phyloP scores from a whole-genome alignment of 257 asterid genomes.

The Solanum virginianum region DNA sequence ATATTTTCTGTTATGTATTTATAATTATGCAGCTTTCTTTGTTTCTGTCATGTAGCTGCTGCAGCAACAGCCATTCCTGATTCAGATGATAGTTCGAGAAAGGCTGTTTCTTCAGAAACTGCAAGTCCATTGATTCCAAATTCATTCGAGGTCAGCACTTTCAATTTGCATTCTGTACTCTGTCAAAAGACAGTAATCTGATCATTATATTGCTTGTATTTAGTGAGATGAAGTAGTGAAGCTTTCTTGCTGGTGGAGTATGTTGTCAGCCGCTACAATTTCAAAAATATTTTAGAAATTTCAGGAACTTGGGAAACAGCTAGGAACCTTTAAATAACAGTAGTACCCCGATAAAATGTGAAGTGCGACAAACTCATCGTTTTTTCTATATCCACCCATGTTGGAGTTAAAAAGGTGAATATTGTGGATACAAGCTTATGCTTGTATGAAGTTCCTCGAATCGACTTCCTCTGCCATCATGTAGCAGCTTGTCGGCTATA shows the following conservation, averaged over 20 bases:
- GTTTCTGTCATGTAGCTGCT: constrained; percentile 1
- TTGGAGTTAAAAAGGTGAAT: not conserved
- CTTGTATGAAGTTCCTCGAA: not conserved
- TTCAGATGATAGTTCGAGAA: constrained; percentile 25
- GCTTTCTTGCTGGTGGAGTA: not conserved
- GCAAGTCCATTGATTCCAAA: constrained; percentile 38
- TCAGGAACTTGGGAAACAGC: not conserved
- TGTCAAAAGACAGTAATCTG: not conserved
- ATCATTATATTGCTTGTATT: not conserved
- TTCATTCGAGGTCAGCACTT: constrained; percentile 39
- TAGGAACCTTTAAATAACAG: not conserved
- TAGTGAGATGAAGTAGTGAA: not conserved
- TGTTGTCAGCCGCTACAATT: not conserved
- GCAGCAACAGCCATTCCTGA: constrained; percentile 9
- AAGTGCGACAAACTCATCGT: not conserved
- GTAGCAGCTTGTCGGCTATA: not conserved
- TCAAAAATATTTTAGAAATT: not conserved
- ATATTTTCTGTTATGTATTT: not conserved
- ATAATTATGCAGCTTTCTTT: not conserved
- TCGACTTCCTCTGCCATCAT: not conserved
- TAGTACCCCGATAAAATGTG: not conserved
- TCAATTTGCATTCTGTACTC: not conserved
- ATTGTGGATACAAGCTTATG: not conserved
- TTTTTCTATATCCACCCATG: not conserved
- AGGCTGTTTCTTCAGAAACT: constrained; percentile 13